Evolutionary conservation across 2,329 filamentous ascomycete genomes (phyloP), one percentile per base, ranked within the genome.

Genomic region (Fusarium brachygibbosum): DNA sequence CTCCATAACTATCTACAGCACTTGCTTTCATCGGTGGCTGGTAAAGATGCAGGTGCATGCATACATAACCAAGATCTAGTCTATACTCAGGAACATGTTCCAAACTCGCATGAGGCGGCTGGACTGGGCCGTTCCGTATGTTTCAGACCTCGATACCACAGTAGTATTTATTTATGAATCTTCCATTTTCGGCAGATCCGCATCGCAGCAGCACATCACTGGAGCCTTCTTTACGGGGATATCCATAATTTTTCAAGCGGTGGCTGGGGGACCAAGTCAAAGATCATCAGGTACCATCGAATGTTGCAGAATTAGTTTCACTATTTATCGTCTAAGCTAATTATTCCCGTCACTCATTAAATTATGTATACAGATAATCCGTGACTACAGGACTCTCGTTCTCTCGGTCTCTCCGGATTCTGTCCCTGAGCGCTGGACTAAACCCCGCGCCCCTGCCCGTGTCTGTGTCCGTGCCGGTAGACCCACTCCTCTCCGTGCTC

Each of bases 241-340:
- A 55, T n/a, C 29, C 9, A 32, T 28, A 32, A 23, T 37, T 19
- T 35, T 41, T 51, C 37, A 51, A 37, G 42, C 35, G 44, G 52
- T 69, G 66, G 66, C 49, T 69, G 66, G 57, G 44, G 31, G 48
- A 37, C 17, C 14, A 28, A 48, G 42, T 16, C 25, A 21, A 44
- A 58, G 66, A 69, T 69, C 66, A 69, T 45, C 66, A 69, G 66
- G 66, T 53, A 69, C 66, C 23, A 69, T 69, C 66, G 54, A 6
- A 29, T 35, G 21, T 52, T 34, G 37, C 29, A 49, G 41, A 37
- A 59, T 59, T 52, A 45, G 53, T 37, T 37, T 37, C 23, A 32
- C 16, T 23, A 28, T 31, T 31, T 29, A 10, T 44, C 25, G 45
- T 45, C 48, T 49, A n/a, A 40, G 37, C 17, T 28, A 44, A 11